Evolutionary conservation across 2,329 filamentous ascomycete species (phyloP), one percentile per base, ranked within the genome.

Genomic region (Parasarocladium wereldwijsianum): DNA sequence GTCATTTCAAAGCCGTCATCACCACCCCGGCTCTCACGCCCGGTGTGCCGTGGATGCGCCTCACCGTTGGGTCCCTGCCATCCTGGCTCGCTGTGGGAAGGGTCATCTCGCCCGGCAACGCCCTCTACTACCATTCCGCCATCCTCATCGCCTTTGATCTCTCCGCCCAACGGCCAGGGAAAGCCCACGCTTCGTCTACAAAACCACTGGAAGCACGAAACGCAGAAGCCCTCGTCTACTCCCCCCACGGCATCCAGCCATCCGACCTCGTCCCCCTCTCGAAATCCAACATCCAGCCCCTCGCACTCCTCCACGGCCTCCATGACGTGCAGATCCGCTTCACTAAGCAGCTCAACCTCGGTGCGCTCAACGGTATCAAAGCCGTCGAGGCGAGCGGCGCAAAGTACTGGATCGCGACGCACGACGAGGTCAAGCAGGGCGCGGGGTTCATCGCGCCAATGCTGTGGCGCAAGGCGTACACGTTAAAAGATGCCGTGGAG

Each of bases 361-460:
- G 74, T 3, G 73, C 63, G 0, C 54, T 66, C 34, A 78, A 77
- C 40, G 74, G 68, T 1, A 47, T 76, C 11, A 54, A 64, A 34
- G 66, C 67, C 3, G 70, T 70, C 34, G 48, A 57, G 11, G 47
- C 62, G 4, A 47, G 68, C 17, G 52, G 57, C 2, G 66, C 70
- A 0, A 63, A 55, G 38, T 78, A 77, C 40, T 79, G 73, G 74
- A 50, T 78, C 12, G 63, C 62, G 0, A 78, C 74, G 16, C 73
- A 79, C 39, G 72, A 76, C 38, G 73, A 77, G 45, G 52, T 66
- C 4, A 77, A 77, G 47, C 60, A 48, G 31, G 71, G 69, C 1
- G 60, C 59, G 1, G 71, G 72, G 0, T 39, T 76, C 5, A 61
- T 77, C 8, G 60, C 66, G 50, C 49, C 52, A 36, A 58, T 74